Evolutionary conservation across 305 asterid genomes (phyloP), one percentile per base, ranked within the genome.

Genomic region (Andrographis paniculata): DNA sequence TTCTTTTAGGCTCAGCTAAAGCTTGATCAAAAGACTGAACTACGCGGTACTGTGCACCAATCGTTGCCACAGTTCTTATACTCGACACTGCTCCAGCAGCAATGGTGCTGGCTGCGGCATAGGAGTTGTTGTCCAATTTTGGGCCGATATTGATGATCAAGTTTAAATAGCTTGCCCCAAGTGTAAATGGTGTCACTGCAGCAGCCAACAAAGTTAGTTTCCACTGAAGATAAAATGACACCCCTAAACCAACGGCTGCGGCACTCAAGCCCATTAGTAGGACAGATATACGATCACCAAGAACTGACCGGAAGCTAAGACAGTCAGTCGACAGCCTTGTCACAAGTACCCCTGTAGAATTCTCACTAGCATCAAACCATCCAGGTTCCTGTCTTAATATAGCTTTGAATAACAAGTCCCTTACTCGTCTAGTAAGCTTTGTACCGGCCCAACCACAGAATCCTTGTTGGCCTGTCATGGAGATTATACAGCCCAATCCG

Each of bases 401-500:
- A 28, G 94, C 69, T 54, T 45, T 59, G 65, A 86, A 82, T 47
- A 77, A 64, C 45, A 55, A 56, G 52, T 64, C 76, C 47, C 95
- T 41, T 21, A 82, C 79, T 57, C 94, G 59, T 64, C 58, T 74
- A 0, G 92, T 86, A 42, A 86, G 88, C 64, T 45, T 68, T 23
- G 92, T 66, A 19, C 95, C 95, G 1, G 94, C 85, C 83, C 74
- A 82, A 13, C 95, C 92, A 16, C 95, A 85, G 44, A 85, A 58
- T 1, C 95, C 95, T 53, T 85, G 95, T 59, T 85, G 94, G 27
- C 81, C 80, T 10, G 86, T 78, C 93, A 86, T 73, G 59, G 84
- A 49, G 45, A 75, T 9, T 23, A 76, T 68, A 31, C 86, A 73
- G 9, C 89, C 96, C 19, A 82, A 71, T 48, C 94, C 96, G 14